A percentile compares a stretch with the other conserved stretches of the same genome.
Conservation (phyloP, 2,329 filamentous ascomycete genomes). For the Xylariomycetidae sp. region DNA sequence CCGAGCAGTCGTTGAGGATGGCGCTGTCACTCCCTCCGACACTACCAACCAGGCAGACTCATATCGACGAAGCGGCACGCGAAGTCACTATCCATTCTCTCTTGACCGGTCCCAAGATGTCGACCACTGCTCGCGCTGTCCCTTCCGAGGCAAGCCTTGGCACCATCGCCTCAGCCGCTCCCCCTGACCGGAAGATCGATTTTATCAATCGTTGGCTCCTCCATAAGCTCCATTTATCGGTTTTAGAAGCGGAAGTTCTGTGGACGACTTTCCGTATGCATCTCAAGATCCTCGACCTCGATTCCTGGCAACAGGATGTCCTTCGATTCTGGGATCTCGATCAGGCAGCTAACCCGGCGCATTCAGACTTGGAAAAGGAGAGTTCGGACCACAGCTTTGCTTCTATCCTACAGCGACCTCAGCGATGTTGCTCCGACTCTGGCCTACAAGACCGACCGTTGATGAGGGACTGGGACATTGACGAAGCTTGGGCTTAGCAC, state of each 20-base stretch:
- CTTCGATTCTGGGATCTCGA: constrained; percentile 35
- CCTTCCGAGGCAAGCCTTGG: too few species aligned
- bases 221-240: constrained; percentile 41
- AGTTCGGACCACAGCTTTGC: too few species aligned
- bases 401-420: too few species aligned
- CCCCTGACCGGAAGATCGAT: constrained; percentile 37
- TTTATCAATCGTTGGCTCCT: constrained; percentile 49
- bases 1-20: constrained; percentile 33
- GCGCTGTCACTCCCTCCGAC: constrained; percentile 32
- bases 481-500: too few species aligned
- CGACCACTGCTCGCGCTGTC: too few species aligned
- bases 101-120: too few species aligned
- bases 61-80: constrained; percentile 37
- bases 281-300: constrained; percentile 27
- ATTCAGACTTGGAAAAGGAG: too few species aligned
- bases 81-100: constrained; percentile 43
- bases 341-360: constrained; percentile 10
- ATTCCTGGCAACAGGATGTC: constrained; percentile 37
- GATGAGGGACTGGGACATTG: too few species aligned
- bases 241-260: constrained; percentile 39
- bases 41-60: constrained; percentile 27
- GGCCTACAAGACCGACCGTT: too few species aligned
- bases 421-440: too few species aligned
- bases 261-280: constrained; percentile 29
- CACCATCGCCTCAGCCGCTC: too few species aligned